Evolutionary conservation across 139 green algal genomes (phyloP).

Genomic region (Dunaliella sp.): DNA sequence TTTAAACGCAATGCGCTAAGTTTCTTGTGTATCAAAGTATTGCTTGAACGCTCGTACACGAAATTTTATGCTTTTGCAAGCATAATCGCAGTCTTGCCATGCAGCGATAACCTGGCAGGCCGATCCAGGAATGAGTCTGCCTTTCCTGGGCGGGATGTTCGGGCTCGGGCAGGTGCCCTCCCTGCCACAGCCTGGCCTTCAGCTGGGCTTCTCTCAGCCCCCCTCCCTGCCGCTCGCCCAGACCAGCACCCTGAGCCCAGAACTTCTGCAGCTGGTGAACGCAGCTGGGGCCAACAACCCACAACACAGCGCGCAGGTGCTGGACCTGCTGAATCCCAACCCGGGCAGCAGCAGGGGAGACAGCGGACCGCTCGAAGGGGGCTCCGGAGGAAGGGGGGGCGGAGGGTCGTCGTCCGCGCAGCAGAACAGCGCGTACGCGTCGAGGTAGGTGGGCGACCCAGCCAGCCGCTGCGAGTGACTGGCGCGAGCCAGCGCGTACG

Average conservation of each 20-base stretch:
- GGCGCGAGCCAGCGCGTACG: neutral
- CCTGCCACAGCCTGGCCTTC: neutral
- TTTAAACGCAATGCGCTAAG: neutral
- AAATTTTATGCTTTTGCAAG: neutral
- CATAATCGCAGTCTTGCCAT: no score
- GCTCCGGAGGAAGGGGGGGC: no score
- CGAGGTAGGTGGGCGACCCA: neutral
- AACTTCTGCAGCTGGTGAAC: neutral
- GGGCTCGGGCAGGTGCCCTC: no score
- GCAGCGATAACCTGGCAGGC: no score
- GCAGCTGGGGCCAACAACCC: neutral
- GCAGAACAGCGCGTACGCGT: neutral
- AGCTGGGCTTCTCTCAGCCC: neutral
- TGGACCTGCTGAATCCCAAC: neutral
- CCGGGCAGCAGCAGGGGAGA: neutral
- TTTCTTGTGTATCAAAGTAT: neutral
- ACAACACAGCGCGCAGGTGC: neutral
- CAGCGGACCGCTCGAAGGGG: neutral
- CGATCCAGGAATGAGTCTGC: no score
- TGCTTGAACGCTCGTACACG: neutral
- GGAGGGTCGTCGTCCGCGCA: neutral
- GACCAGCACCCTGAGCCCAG: neutral
- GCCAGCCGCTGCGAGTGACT: neutral
- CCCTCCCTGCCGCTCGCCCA: no score
- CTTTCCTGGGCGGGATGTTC: neutral